Percentiles rank a stretch among this genome's conserved stretches.
Evolutionary conservation across 805 yeast species (phyloP).

Genomic region (Candida railenensis): DNA sequence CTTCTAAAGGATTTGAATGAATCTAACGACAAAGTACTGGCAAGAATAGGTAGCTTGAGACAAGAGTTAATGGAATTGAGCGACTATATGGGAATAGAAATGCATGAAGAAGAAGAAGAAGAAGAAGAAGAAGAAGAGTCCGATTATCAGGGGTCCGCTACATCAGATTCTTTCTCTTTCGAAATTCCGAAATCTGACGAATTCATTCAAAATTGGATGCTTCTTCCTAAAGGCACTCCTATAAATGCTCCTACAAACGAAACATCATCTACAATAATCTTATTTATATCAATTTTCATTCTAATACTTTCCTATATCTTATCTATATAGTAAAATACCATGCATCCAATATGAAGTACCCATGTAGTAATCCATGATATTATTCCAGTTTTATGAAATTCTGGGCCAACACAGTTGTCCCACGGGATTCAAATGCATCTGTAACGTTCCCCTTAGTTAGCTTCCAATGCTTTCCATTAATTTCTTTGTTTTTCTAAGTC

Average conservation of each 20-base stretch:
- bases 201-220: no score
- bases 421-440: no score
- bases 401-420: not conserved
- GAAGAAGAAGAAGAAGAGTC: conserved; percentile 24
- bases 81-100: conserved; percentile 2
- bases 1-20: not conserved
- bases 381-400: no score
- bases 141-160: not conserved
- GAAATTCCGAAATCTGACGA: not conserved
- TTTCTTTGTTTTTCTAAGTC: not conserved
- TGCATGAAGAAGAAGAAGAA: conserved; percentile 26
- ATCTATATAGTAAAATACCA: not conserved
- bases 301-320: not conserved
- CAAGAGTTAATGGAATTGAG: not conserved
- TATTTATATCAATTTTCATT: not conserved
- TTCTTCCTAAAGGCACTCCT: not conserved
- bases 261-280: not conserved
- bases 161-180: not conserved
- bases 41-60: not conserved
- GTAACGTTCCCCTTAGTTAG: no score
- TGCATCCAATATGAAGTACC: not conserved
- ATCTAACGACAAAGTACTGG: not conserved
- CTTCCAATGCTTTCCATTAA: not conserved
- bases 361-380: not conserved
- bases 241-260: not conserved